Conservation (phyloP, 257 asterid species). For the Scutellaria galericulata region DNA sequence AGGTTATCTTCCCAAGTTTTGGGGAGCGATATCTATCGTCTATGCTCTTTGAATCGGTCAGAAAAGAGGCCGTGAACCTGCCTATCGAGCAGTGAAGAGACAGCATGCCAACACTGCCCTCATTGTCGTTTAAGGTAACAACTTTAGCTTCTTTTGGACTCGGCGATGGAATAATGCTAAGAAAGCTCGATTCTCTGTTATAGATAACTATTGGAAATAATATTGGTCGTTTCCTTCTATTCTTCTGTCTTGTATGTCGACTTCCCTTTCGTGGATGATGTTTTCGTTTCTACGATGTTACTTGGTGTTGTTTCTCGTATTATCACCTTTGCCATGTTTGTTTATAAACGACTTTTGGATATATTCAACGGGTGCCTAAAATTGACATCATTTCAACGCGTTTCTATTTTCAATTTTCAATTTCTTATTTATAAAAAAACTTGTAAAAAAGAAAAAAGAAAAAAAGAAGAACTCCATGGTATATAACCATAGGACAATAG, state of each 20-base stretch:
- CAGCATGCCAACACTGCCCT: background rate
- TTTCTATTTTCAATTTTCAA: too few relatives aligned
- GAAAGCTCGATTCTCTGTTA: background rate
- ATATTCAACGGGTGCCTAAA: too few relatives aligned
- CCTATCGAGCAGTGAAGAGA: constrained; percentile 62
- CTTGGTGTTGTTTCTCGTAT: too few relatives aligned
- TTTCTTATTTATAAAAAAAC: too few relatives aligned
- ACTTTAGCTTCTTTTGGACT: too few relatives aligned
- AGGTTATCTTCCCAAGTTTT: constrained; percentile 88
- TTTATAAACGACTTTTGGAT: too few relatives aligned
- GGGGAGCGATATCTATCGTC: constrained; percentile 95
- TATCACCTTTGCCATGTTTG: too few relatives aligned
- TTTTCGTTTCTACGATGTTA: too few relatives aligned
- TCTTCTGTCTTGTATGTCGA: background rate
- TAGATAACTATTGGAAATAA: background rate
- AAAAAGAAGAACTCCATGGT: background rate
- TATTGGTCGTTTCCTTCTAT: background rate
- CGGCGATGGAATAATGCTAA: too few relatives aligned
- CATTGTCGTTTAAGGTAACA: too few relatives aligned
- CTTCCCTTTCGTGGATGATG: background rate
- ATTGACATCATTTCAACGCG: too few relatives aligned
- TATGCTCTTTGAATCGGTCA: constrained; percentile 74
- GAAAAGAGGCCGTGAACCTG: constrained; percentile 81
- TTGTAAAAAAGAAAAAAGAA: background rate
- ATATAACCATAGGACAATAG: constrained; percentile 1